Base-by-base conservation (phyloP, 1,284 basidiomycete genomes). In the Takashimella koratensis region DNA sequence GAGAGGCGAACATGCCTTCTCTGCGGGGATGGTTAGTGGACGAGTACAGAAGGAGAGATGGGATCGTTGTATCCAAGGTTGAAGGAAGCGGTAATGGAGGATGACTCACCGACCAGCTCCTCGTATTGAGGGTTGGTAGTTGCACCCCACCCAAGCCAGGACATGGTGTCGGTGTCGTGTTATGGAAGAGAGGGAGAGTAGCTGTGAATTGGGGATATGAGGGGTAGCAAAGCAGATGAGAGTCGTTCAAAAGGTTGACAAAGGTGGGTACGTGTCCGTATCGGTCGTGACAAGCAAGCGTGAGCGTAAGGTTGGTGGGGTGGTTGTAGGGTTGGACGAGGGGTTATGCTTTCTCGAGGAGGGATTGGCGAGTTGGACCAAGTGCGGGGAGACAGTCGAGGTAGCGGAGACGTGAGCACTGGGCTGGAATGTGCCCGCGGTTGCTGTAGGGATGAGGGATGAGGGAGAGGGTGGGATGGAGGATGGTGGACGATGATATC, bases 1-100 rank as follows among this genome's bases (percentile, higher is more conserved):
- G 25, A 76, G 63, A 1, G 72, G 69, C n/a, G 77, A 76, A 55
- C 71, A 74, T 64, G 73, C 74, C 58, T 75, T 74, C 63, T 76
- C 75, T 76, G 62, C 24, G n/a, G n/a, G n/a, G n/a, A n/a, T n/a
- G n/a, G n/a, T n/a, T n/a, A n/a, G n/a, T n/a, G n/a, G 39, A 44
- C 12, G 24, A 22, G 20, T 12, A 16, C 45, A 1, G 40, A n/a
- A 12, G 11, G 12, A n/a, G 19, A 16, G 30, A 19, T n/a, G 22
- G 48, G 39, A 19, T 45, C 22, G 22, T 11, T 12, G 40, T 20
- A 36, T 41, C 22, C 19, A 21, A 16, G 43, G 49, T 47, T 13
- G 49, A 10, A 26, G 4, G 39, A 22, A n/a, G n/a, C n/a, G n/a
- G n/a, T n/a, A n/a, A n/a, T n/a, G n/a, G n/a, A n/a, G 2, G n/a